Evolutionary conservation across 352 stramenopile genomes (phyloP).

Genomic region (Discostella stelligera): DNA sequence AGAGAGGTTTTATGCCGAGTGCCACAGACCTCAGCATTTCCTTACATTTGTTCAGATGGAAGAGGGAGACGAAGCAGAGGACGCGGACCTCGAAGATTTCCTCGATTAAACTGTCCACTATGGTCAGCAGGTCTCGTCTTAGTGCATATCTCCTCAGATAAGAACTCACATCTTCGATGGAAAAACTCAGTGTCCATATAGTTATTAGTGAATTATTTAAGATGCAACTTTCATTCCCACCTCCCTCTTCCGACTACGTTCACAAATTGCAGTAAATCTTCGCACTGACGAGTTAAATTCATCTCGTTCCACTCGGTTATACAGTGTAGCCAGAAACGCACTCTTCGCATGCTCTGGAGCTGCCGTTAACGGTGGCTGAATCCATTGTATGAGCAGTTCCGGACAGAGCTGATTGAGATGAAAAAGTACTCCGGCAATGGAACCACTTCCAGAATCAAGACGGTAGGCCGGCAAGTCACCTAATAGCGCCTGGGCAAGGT

Average conservation of each 20-base stretch:
- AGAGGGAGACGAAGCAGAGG: constrained; percentile 87
- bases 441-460: constrained; percentile 64
- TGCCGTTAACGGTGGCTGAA: constrained; percentile 49
- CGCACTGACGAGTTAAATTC: constrained; percentile 72
- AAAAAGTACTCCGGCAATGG: constrained; percentile 79
- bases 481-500: constrained; percentile 65
- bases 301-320: constrained; percentile 54
- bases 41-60: constrained; percentile 98
- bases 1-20: constrained; percentile 99
- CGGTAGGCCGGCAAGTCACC: constrained; percentile 76
- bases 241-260: constrained; percentile 47
- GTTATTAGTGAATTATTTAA: not conserved
- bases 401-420: constrained; percentile 77
- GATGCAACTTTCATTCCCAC: not conserved
- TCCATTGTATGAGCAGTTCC: constrained; percentile 68
- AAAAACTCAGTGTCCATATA: not conserved
- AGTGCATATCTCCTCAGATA: not conserved
- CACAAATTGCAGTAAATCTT: constrained; percentile 64
- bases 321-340: constrained; percentile 58
- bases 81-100: constrained; percentile 89
- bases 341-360: constrained; percentile 57
- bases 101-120: constrained; percentile 54
- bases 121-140: not conserved
- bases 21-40: constrained; percentile 98
- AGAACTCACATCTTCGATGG: not conserved